Evolutionary conservation across 768 basidiomycete genomes (phyloP), one percentile per base, ranked within the genome.

Genomic region (Mycena pura): DNA sequence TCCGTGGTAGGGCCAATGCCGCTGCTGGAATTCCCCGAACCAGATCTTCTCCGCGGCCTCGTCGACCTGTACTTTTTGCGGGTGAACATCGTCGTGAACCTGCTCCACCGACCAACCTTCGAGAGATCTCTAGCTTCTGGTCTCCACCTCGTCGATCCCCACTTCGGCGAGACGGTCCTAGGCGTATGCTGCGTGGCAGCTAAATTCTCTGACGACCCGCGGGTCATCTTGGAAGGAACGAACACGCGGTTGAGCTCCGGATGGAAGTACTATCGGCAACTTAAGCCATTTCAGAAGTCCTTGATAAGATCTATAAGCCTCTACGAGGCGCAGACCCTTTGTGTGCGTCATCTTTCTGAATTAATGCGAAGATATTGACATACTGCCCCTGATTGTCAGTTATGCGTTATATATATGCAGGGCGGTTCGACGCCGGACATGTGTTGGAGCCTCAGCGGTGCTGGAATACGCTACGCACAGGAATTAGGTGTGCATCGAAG

Each of bases 401-500:
- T 84, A 41, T 72, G 72, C 22, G 69, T 77, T 0, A 27, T 77
- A 22, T 83, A 74, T 72, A 72, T 80, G n/a, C 77, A 77, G 60
- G 78, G 79, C 21, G 79, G 79, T 3, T 79, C 77, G 4, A 74
- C 78, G 0, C 80, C 83, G 1, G 82, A 84, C 44, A 75, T 77
- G 15, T 76, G 74, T 54, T 89, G 88, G 89, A 75, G 72, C 5
- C 63, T 85, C 2, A 72, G 81, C 15, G 86, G 87, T 3, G 68
- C 84, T n/a, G 85, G 82, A 32, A 74, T 90, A 15, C 81, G 87
- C 6, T 74, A 81, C 9, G 83, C 83, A 0, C 84, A 88, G 66
- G 88, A 89, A 59, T 80, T 87, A 5, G 82, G 89, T 5, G 80
- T 82, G 0, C 84, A 88, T 65, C 72, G 81, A 24, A 66, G 74